These are phyloP conservation scores for Phialophora tarda DNA, from an alignment of 2,329 filamentous ascomycete species.

Conservation along the genomic window DNA sequence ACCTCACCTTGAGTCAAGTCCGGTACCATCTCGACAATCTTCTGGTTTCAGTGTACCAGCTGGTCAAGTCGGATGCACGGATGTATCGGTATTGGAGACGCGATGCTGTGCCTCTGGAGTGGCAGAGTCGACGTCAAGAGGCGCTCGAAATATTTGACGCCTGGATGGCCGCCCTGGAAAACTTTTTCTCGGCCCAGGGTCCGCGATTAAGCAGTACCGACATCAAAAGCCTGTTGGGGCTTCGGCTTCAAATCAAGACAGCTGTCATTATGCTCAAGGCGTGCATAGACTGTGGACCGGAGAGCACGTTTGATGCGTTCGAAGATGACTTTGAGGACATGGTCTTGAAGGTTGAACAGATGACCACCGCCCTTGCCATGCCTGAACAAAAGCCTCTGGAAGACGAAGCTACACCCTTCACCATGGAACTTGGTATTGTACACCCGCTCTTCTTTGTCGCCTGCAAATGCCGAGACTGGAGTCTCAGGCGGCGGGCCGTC, in stretches of 20 bases:
- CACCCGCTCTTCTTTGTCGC: conserved; percentile 45
- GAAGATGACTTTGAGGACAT: conserved; percentile 39
- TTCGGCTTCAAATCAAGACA: conserved; percentile 39
- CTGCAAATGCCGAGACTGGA: conserved; percentile 42
- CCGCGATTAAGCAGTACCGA: conserved; percentile 27
- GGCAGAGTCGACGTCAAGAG: conserved; percentile 33
- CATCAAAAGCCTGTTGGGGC: conserved; percentile 38
- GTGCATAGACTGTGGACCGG: conserved; percentile 38
- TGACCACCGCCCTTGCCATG: conserved; percentile 35
- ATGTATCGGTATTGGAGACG: conserved; percentile 40
- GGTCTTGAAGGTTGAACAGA: conserved; percentile 37
- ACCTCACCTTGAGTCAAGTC: conserved; percentile 37
- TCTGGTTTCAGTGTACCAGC: conserved; percentile 40
- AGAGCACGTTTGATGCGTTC: conserved; percentile 38
- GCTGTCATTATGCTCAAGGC: conserved; percentile 40
- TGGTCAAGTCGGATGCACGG: conserved; percentile 39
- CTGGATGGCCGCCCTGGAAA: conserved; percentile 38
- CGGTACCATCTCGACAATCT: conserved; percentile 40
- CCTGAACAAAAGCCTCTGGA: conserved; percentile 34
- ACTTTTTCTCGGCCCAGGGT: conserved; percentile 32
- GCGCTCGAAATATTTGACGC: conserved; percentile 38
- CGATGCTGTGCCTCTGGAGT: conserved; percentile 34
- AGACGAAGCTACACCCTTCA: conserved; percentile 38
- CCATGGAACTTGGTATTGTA: conserved; percentile 44
- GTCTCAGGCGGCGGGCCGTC: conserved; percentile 42